These are phyloP conservation scores for Stygiomarasmius scandens DNA, from an alignment of 1,284 basidiomycete species.

Conservation along the genomic window DNA sequence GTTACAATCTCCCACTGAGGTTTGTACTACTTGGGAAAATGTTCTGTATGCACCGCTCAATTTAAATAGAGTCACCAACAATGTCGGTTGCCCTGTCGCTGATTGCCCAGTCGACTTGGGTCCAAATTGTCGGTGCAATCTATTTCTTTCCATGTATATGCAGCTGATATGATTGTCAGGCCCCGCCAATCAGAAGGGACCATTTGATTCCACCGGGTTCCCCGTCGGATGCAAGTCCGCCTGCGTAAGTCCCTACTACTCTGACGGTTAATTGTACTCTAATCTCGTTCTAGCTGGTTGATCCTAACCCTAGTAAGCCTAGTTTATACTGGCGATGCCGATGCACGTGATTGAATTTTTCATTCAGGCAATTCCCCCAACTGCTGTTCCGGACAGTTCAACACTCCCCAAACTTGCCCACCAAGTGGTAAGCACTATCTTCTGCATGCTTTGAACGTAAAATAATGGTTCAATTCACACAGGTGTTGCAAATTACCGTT, in stretches of 20 bases:
- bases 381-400: conserved; percentile 48
- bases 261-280: not conserved
- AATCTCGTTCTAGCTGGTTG: conserved; percentile 31
- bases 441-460: not conserved
- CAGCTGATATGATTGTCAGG: conserved; percentile 32
- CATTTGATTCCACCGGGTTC: conserved; percentile 54
- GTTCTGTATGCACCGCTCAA: conserved; percentile 17
- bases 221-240: conserved; percentile 65
- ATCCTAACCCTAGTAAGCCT: conserved; percentile 42
- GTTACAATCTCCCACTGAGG: conserved; percentile 54
- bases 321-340: conserved; percentile 29
- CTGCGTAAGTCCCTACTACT: conserved; percentile 33
- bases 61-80: conserved; percentile 40
- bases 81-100: conserved; percentile 41
- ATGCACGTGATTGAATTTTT: not conserved
- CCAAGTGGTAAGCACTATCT: conserved; percentile 41
- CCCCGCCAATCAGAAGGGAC: conserved; percentile 54
- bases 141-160: not conserved
- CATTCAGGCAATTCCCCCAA: conserved; percentile 20
- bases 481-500: not conserved
- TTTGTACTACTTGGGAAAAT: conserved; percentile 5
- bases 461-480: not conserved
- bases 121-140: conserved; percentile 17
- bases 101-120: conserved; percentile 47
- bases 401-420: conserved; percentile 46